Base-by-base conservation (phyloP, 352 stramenopile species). In the Pythium plurisporium region DNA sequence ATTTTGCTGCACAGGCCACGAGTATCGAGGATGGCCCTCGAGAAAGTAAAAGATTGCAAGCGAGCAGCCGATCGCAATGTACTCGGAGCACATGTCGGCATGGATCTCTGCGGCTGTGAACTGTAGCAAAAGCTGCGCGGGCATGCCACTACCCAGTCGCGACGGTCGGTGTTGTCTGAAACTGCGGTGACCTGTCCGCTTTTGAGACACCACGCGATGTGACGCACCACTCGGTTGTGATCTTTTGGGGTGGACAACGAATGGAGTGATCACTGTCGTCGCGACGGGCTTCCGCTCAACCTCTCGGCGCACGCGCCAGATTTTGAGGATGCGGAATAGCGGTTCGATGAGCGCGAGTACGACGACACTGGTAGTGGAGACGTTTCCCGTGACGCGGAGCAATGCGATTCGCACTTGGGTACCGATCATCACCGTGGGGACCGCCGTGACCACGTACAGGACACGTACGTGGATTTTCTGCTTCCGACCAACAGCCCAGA, bases 41-140 rank as follows among this genome's bases (percentile, higher is more conserved):
- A 78, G 48, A 23, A 47, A 69, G 20, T 59, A 65, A 52, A 55
- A 67, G 14, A 72, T 72, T 5, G 62, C 63, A 6, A 64, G 51
- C 8, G 62, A 70, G 42, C 62, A 78, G 17, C 33, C 51, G 34
- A 72, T 74, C 1, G 66, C 65, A 23, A 78, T 72, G 43, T 74
- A 73, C 64, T 78, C 66, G 41, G 70, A 65, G 49, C 53, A 74
- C 66, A 77, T 74, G 19, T 74, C 62, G 25, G 58, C 58, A 29
- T 59, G 44, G 31, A 62, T 48, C 26, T 67, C 59, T 9, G 53
- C 53, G 3, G 46, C 54, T 1, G 43, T 43, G 37, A 61, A 62
- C 33, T 44, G 53, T 0, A 60, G 54, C 17, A 63, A 26, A 7
- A 46, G 60, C 29, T 53, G 37, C 14, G 47, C n/a, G 7, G 42